Evolutionary conservation across 257 asterid genomes (phyloP), one percentile per base, ranked within the genome.

Genomic region (Thymus mandschuricus): DNA sequence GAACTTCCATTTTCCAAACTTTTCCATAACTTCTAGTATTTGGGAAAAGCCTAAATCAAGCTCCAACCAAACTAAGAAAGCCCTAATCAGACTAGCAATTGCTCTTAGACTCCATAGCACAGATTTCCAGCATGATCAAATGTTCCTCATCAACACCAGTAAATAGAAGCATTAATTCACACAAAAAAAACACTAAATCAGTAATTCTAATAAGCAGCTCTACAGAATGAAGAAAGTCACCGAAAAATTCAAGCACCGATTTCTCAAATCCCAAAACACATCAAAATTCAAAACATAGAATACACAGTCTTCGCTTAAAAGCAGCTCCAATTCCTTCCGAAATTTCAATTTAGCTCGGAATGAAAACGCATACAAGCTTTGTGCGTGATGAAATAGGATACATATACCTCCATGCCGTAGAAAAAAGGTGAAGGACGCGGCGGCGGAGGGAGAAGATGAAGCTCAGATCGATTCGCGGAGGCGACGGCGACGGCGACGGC

Each of bases 341-440:
- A 28, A 60, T 44, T 11, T 38, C 46, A 69, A 33, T 55, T 55
- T n/a, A 15, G 4, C 57, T 60, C 35, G 2, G 15, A 35, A 38
- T 33, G 43, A 35, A 78, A 52, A 54, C 51, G 28, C 31, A 8
- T 9, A 43, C 10, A 40, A 12, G 41, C 8, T 44, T 41, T 4
- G 67, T n/a, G 58, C 3, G n/a, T 10, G 49, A 46, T 44, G 58
- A 13, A 44, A 44, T 60, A 30, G 68, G 67, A 44, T 51, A 60
- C 3, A 27, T 6, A 52, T 77, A 94, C 98, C 96, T 94, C 96
- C 96, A 94, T 91, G 60, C 80, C 77, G 10, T 83, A 74, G 86
- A 59, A 31, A 49, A 30, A 45, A 62, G 60, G 8, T 33, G 12
- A 33, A 73, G 40, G 51, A 77, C 73, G 75, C 68, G 78, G 66